These are phyloP conservation scores for Fusarium mangiferae DNA, from an alignment of 2,329 filamentous ascomycete species.

Conservation along the genomic window DNA sequence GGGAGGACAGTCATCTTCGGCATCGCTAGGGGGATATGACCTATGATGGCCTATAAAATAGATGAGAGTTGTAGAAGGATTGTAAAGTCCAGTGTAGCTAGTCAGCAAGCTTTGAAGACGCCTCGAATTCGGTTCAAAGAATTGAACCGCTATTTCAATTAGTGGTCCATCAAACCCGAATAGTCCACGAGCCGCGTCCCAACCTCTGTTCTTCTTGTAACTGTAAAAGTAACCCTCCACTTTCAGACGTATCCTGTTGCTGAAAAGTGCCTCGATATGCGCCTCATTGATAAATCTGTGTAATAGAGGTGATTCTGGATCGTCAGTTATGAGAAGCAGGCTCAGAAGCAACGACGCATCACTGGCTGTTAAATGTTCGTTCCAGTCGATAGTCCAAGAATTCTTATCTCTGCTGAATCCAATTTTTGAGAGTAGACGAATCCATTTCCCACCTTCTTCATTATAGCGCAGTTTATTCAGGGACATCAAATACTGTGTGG, in stretches of 20 bases:
- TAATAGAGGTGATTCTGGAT: accelerated
- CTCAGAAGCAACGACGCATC: accelerated
- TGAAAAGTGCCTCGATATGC: accelerated
- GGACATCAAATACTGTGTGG: accelerated
- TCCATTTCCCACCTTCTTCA: no score
- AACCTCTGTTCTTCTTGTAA: no score
- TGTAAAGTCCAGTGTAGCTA: not conserved
- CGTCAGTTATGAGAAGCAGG: accelerated
- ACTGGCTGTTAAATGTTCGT: accelerated
- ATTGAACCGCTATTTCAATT: accelerated
- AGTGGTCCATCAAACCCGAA: not conserved
- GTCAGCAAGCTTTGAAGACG: accelerated
- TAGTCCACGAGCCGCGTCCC: no score
- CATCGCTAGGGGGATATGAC: no score
- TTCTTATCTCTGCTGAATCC: no score
- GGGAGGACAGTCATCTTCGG: no score
- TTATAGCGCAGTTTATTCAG: no score
- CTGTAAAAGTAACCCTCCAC: accelerated
- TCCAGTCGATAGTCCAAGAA: not conserved
- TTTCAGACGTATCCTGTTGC: not conserved
- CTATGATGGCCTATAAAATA: accelerated
- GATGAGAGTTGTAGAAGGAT: not conserved
- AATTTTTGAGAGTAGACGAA: no score
- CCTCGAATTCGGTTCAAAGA: accelerated
- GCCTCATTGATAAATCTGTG: accelerated